Percentiles rank a stretch among this genome's conserved stretches.
Conservation (phyloP, 352 stramenopile species). For the Pythium periplocum region DNA sequence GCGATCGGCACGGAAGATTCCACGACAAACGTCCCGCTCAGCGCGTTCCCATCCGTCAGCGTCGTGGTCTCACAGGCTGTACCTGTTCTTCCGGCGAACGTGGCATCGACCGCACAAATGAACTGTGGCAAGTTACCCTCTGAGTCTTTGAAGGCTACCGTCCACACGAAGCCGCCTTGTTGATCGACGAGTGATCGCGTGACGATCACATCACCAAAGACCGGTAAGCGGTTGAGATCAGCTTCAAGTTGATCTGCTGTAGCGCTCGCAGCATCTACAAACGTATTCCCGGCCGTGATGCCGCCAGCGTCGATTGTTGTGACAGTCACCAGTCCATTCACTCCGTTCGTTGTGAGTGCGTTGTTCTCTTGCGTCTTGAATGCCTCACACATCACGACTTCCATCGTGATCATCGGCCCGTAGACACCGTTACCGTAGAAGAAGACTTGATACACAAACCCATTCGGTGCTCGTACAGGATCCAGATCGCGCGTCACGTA, state of each 20-base stretch:
- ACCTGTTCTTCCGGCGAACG: slow-evolving; percentile 22
- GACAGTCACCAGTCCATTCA: slow-evolving; percentile 26
- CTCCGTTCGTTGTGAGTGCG: slow-evolving; percentile 29
- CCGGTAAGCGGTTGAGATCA: slow-evolving; percentile 45
- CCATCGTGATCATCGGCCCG: slow-evolving; percentile 21
- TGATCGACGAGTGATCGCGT: slow-evolving; percentile 58
- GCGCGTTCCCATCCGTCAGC: slow-evolving; percentile 64
- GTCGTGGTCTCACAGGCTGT: slow-evolving; percentile 51
- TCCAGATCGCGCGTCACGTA: slow-evolving; percentile 54
- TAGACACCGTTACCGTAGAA: slow-evolving; percentile 75
- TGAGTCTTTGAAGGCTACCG: slow-evolving; percentile 60
- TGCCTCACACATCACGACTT: slow-evolving; percentile 20
- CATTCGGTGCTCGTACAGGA: slow-evolving; percentile 28
- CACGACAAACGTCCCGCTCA: slow-evolving; percentile 68
- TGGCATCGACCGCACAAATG: slow-evolving; percentile 49
- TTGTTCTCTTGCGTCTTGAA: slow-evolving; percentile 75
- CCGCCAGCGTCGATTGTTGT: slow-evolving; percentile 44
- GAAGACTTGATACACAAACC: slow-evolving; percentile 67
- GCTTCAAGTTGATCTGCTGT: slow-evolving; percentile 39
- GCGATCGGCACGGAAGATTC: slow-evolving; percentile 51
- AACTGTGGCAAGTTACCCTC: slow-evolving; percentile 68
- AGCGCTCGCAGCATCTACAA: slow-evolving; percentile 31
- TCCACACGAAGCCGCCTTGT: slow-evolving; percentile 74
- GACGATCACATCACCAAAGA: slow-evolving; percentile 58
- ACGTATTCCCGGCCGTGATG: slow-evolving; percentile 43